Evolutionary conservation across 306 rosid species (phyloP), one percentile per base, ranked within the genome.

Genomic region (Geum urbanum): DNA sequence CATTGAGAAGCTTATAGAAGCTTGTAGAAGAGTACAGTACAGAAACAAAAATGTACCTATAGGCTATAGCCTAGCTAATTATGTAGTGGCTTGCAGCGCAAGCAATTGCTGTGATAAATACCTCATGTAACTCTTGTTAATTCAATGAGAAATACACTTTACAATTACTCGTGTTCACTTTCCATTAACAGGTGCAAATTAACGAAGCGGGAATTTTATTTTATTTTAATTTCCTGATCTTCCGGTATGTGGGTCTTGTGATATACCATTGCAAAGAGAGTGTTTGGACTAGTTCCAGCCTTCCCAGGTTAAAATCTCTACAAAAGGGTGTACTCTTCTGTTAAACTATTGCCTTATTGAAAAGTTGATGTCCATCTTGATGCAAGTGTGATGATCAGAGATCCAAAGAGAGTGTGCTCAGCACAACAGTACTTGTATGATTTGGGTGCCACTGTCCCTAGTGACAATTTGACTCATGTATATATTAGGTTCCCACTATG

Each of bases 281-380:
- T 6, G 51, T 73, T 41, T 58, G 83, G 72, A 62, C 68, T 62
- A 74, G 88, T 75, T 71, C 49, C 53, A 73, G 72, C 88, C 87
- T 78, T 86, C 86, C 84, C 84, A 57, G 57, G 70, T 57, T 47
- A 53, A 35, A 11, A 58, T 69, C 73, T 19, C 0, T 54, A 35
- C 32, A 70, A 63, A 69, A 8, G 27, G 50, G 44, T 15, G 15
- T 43, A 22, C 54, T 20, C 12, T 15, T 43, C 37, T 24, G 52
- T 64, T 59, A 9, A 66, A 75, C 18, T 71, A 50, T 64, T 65
- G 43, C 72, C 59, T 66, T 50, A 68, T 66, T 62, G 64, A 67
- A 24, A 78, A 70, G 54, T 46, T 20, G 69, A 53, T 59, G 64
- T 68, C 66, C 75, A 76, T 67, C 53, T 69, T 27, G 53, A 74